A percentile compares a stretch with the other conserved stretches of the same genome.
Evolutionary conservation across 129 eudicot genomes (phyloP).

Genomic region (Lactuca saligna): DNA sequence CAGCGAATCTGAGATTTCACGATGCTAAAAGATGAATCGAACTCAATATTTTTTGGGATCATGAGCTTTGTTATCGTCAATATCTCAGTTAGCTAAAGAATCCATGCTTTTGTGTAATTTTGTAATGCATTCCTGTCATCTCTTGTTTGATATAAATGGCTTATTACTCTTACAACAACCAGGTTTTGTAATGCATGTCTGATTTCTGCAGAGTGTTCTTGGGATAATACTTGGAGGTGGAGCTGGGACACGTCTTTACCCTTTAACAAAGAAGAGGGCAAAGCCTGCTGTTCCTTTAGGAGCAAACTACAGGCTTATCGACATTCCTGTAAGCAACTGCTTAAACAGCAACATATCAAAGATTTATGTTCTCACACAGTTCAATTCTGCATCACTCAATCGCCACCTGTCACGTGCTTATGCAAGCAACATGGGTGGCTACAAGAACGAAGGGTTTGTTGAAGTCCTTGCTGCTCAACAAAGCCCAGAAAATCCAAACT

Average conservation of each 20-base stretch:
- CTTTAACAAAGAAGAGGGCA: slow-evolving; percentile 96
- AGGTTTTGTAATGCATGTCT: not conserved
- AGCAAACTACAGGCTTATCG: slow-evolving; percentile 95
- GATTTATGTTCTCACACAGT: slow-evolving; percentile 93
- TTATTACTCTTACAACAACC: no score
- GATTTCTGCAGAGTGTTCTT: slow-evolving; percentile 82
- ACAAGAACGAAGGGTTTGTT: slow-evolving; percentile 97
- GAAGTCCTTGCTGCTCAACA: slow-evolving; percentile 99
- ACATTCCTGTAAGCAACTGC: slow-evolving; percentile 97
- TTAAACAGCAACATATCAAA: slow-evolving; percentile 91
- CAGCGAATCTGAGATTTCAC: not conserved
- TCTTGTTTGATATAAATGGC: no score
- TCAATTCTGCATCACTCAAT: slow-evolving; percentile 95
- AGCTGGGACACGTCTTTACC: slow-evolving; percentile 99
- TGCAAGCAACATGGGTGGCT: slow-evolving; percentile 97
- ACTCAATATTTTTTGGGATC: not conserved
- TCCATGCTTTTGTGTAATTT: not conserved
- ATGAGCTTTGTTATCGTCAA: slow-evolving; percentile 1
- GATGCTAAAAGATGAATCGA: not conserved
- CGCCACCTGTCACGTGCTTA: slow-evolving; percentile 98
- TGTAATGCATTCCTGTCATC: no score
- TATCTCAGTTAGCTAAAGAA: slow-evolving; percentile 1
- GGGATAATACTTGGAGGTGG: slow-evolving; percentile 99
- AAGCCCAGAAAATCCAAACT: slow-evolving; percentile 98
- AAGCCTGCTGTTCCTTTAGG: slow-evolving; percentile 99